Conservation (phyloP, 805 yeast species). For the Spathaspora arborariae region DNA sequence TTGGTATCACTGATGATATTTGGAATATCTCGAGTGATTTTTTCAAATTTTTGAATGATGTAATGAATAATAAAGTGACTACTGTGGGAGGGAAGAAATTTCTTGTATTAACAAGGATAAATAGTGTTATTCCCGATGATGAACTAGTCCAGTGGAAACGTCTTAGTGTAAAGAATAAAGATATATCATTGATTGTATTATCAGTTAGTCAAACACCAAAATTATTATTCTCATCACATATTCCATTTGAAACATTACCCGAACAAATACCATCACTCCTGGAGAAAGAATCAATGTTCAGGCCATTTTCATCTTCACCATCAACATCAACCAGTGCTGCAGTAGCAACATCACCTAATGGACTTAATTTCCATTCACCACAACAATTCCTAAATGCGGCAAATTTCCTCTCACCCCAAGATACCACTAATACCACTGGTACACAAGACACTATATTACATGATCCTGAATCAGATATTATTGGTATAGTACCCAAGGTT, state of each 20-base stretch:
- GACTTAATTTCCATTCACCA: conserved; percentile 32
- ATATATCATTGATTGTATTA: conserved; percentile 61
- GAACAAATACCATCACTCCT: background rate
- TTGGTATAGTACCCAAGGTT: conserved; percentile 55
- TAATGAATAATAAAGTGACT: conserved; percentile 25
- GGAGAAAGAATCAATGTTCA: conserved; percentile 6
- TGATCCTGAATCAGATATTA: conserved; percentile 48
- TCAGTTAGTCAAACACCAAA: conserved; percentile 63
- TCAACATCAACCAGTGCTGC: conserved; percentile 16
- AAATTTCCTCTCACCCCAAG: conserved; percentile 29
- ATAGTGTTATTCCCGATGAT: conserved; percentile 76
- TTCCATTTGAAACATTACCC: too few relatives aligned
- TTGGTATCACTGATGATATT: conserved; percentile 60
- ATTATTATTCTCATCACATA: conserved; percentile 24
- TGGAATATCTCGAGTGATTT: conserved; percentile 56
- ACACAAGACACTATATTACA: conserved; percentile 29
- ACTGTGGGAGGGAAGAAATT: conserved; percentile 52
- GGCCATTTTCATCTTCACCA: conserved; percentile 13
- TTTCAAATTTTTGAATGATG: conserved; percentile 33
- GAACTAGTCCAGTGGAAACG: conserved; percentile 78
- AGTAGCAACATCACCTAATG: conserved; percentile 29
- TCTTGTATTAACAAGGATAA: conserved; percentile 64
- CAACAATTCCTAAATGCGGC: conserved; percentile 33
- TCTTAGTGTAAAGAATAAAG: conserved; percentile 54
- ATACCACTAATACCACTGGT: conserved; percentile 2